Evolutionary conservation across 176 grass and related monocot species (phyloP), one percentile per base, ranked within the genome.

Genomic region (Tillandsia fasciculata): DNA sequence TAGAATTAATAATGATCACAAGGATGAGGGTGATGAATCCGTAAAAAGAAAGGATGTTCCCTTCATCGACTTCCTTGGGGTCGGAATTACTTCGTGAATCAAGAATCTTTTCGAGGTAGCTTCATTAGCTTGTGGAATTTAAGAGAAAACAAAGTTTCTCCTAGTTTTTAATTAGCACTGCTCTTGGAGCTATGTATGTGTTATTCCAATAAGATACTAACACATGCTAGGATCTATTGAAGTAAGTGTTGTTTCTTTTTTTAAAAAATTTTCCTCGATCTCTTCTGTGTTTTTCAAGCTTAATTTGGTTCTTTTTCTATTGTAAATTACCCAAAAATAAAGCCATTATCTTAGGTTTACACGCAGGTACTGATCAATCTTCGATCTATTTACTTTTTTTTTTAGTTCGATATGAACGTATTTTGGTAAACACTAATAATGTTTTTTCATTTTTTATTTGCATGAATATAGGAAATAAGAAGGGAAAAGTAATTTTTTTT

Each of bases 51-150:
- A 69, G 71, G 66, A 69, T 69, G 74, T 83, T 72, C 69, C 69
- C 4, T 90, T 86, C 68, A 78, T 83, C 56, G 87, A 86, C 67
- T 90, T 90, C 81, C 12, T 90, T 20, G 87, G 87, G 24, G 73
- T 90, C 4, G 83, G 73, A 48, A 69, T 80, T 15, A 12, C 18
- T 7, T 65, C 73, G 11, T 75, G 49, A 75, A 53, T 48, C 8
- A 61, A 61, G 53, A 57, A 57, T 17, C 12, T 57, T 57, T 56
- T 42, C 33, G 33, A 42, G 3, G 33, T 42, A 42, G 33, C 33
- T 42, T 24, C 0, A 24, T 24, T 42, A 42, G 33, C 33, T 42
- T 42, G 33, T 42, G 33, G 33, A 42, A 42, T 42, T 42, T 42
- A 42, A 7, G 33, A 42, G 33, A 7, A 42, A 42, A 42, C 33